These are phyloP conservation scores for Botrytis sinoallii DNA, from an alignment of 2,329 filamentous ascomycete genomes.

Conservation along the genomic window DNA sequence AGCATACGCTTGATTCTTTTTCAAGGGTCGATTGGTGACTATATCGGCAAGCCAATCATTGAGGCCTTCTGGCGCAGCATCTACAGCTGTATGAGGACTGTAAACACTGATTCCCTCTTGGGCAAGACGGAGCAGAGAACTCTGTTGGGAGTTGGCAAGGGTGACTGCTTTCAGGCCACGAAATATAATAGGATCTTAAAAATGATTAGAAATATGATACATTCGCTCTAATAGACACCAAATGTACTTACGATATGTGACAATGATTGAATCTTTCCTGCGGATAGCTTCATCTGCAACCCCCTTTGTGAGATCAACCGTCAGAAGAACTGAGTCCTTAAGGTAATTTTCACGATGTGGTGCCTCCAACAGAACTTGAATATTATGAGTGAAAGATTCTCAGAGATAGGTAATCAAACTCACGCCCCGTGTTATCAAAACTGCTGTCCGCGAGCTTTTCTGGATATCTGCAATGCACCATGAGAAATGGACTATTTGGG, in stretches of 20 bases:
- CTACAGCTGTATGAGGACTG: constrained; percentile 91
- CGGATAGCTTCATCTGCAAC: constrained; percentile 88
- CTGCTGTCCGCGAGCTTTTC: constrained; percentile 82
- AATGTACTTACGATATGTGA: constrained; percentile 74
- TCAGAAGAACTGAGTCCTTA: constrained; percentile 70
- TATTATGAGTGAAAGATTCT: constrained; percentile 20
- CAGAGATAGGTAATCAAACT: constrained; percentile 13
- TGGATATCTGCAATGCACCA: constrained; percentile 65
- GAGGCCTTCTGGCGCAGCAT: constrained; percentile 79
- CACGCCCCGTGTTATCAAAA: constrained; percentile 92
- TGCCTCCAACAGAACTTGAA: constrained; percentile 64
- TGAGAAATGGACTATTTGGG: not conserved
- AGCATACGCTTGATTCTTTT: constrained; percentile 17
- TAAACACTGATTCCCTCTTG: constrained; percentile 92
- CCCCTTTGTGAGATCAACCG: constrained; percentile 84
- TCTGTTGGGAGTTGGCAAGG: constrained; percentile 79
- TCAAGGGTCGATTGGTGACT: constrained; percentile 48
- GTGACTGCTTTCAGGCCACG: constrained; percentile 86
- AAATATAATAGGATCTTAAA: constrained; percentile 90
- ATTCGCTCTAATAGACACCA: not conserved
- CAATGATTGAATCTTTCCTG: constrained; percentile 71
- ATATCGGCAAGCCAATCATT: constrained; percentile 94
- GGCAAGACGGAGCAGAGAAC: constrained; percentile 75
- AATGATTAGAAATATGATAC: constrained; percentile 11
- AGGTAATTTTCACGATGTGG: constrained; percentile 58